These are phyloP conservation scores for Cladosporium sp. DNA, from an alignment of 2,329 filamentous ascomycete species.

Conservation along the genomic window DNA sequence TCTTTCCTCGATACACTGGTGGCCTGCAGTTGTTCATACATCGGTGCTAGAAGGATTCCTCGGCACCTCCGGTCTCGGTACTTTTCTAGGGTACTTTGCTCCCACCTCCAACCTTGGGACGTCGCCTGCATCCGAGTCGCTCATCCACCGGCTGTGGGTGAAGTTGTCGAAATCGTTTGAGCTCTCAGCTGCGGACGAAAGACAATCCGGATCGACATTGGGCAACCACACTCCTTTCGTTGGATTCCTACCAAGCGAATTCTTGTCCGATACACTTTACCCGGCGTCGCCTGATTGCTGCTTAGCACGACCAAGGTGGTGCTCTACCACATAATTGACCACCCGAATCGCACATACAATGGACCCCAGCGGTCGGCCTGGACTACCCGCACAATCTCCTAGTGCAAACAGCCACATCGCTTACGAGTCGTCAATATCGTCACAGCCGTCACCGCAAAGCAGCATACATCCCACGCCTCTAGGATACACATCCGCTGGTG, in stretches of 20 bases:
- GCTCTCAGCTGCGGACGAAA: not conserved
- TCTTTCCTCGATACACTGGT: not conserved
- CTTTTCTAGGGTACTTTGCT: not conserved
- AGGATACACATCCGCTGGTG: constrained; percentile 8
- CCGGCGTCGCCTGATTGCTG: not conserved
- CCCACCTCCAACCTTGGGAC: not conserved
- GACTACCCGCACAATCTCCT: not conserved
- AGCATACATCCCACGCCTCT: constrained; percentile 3
- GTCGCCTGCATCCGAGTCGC: not conserved
- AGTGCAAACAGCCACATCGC: not conserved
- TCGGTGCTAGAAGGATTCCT: not conserved
- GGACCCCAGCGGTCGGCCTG: constrained; percentile 3
- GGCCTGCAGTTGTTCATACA: not conserved
- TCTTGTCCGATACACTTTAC: not conserved
- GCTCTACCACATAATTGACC: not conserved
- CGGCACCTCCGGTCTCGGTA: constrained; percentile 1
- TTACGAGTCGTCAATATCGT: constrained; percentile 12
- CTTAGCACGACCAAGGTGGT: too few species aligned
- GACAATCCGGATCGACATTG: constrained; percentile 7
- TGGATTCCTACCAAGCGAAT: constrained; percentile 3
- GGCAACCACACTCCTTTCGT: constrained; percentile 2
- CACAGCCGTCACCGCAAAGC: constrained; percentile 10
- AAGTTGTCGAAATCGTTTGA: not conserved
- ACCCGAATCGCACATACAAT: not conserved
- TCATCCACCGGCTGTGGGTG: not conserved